Conservation (phyloP, 2,329 filamentous ascomycete genomes). For the Trichophyton benhamiae region DNA sequence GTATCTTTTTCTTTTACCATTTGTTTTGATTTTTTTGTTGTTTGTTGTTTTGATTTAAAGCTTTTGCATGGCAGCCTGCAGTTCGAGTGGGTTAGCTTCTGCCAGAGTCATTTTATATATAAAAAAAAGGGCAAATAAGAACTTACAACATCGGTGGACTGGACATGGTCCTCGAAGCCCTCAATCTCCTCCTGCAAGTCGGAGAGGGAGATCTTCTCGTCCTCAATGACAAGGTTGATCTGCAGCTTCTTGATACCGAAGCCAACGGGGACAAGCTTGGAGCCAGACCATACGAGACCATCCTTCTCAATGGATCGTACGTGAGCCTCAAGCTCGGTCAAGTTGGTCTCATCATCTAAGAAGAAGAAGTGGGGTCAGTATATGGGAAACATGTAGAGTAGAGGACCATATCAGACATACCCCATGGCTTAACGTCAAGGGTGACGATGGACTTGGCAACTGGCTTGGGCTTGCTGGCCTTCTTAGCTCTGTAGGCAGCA, state of each 20-base stretch:
- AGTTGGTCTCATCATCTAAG: constrained; percentile 81
- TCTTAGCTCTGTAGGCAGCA: constrained; percentile 92
- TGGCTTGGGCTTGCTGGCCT: constrained; percentile 82
- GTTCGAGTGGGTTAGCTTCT: not conserved
- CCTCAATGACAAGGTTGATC: constrained; percentile 95
- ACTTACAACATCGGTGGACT: constrained; percentile 74
- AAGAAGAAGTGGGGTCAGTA: not conserved
- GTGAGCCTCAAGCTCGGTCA: constrained; percentile 64
- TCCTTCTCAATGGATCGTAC: constrained; percentile 81
- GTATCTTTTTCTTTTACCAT: not conserved
- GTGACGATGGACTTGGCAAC: constrained; percentile 94
- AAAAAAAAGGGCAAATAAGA: not conserved
- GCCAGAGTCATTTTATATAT: not conserved
- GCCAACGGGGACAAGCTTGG: constrained; percentile 77
- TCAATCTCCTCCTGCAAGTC: constrained; percentile 81
- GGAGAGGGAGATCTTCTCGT: constrained; percentile 81
- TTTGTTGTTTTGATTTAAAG: constrained; percentile 45
- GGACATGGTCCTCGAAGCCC: constrained; percentile 85
- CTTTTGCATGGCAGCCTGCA: constrained; percentile 70
- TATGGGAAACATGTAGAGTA: not conserved
- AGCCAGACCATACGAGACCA: constrained; percentile 89
- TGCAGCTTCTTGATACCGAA: constrained; percentile 99
- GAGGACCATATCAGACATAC: constrained; percentile 44
- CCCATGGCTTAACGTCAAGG: constrained; percentile 96
- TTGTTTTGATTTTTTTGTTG: not conserved